Evolutionary conservation across 345 rosid species (phyloP), one percentile per base, ranked within the genome.

Genomic region (Dimocarpus longan): DNA sequence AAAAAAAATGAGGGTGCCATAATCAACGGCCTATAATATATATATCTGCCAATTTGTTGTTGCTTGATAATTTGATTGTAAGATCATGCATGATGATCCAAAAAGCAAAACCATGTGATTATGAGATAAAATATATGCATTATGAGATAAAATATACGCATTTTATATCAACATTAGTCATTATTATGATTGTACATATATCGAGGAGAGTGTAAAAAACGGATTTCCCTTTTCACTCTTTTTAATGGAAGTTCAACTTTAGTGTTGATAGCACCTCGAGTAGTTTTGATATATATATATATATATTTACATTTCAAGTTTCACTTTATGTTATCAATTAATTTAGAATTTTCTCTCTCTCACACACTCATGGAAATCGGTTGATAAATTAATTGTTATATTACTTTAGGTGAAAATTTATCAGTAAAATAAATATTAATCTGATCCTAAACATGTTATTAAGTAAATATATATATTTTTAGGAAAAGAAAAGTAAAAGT

Each of bases 151-250:
- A 22, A 40, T 40, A 57, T 21, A 57, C 19, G 39, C 40, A 2
- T 57, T 48, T 42, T 39, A 73, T 10, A 60, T 60, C 40, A 60
- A 8, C 1, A 32, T 32, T 32, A 63, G 44, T 28, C 26, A 63
- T 74, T 24, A 64, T 44, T 74, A 44, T 74, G 44, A 64, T 74
- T 42, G 43, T 74, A 74, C 67, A 60, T 22, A 42, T 32, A 59
- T 24, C 63, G 43, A 26, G 77, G 43, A 74, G 16, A 46, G 43
- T 46, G 59, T 10, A 46, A 42, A 21, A 13, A 8, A 6, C 3
- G 8, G n/a, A 59, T 40, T 59, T 73, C 39, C 67, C 21, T 73
- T 40, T 60, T 22, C 13, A 7, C 24, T 32, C 12, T 16, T 40
- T 72, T 39, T 4, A 39, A 9, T 4, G 22, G 8, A 21, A 22